These are phyloP conservation scores for Skeletonema grethae DNA, from an alignment of 108 stramenopile species.

Conservation along the genomic window DNA sequence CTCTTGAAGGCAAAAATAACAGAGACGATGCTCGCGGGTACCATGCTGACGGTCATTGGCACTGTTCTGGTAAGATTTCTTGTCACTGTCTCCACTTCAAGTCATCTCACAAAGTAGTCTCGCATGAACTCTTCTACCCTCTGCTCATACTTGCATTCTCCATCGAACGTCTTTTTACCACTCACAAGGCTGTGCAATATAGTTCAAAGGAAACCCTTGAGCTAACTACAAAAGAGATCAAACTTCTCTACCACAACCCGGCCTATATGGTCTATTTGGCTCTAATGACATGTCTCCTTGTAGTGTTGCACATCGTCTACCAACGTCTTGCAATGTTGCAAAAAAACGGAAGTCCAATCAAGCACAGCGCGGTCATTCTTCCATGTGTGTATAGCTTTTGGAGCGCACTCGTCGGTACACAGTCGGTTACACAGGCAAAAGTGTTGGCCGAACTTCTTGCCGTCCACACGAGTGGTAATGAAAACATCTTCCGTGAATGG, in stretches of 20 bases:
- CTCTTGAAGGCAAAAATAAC: conserved; percentile 52
- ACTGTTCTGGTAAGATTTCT: conserved; percentile 42
- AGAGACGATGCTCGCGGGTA: conserved; percentile 59
- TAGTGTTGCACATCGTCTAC: conserved; percentile 39
- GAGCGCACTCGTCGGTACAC: conserved; percentile 72
- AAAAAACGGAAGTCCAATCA: conserved; percentile 19
- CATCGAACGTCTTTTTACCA: too few relatives aligned
- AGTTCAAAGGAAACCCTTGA: conserved; percentile 51
- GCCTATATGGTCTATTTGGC: conserved; percentile 43
- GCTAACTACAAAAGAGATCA: conserved; percentile 33
- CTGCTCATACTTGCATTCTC: too few relatives aligned
- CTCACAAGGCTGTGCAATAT: conserved; percentile 13
- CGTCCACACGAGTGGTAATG: conserved; percentile 42
- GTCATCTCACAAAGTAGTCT: neutral
- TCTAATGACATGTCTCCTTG: conserved; percentile 27
- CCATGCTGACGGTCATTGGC: conserved; percentile 58
- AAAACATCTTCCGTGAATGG: conserved; percentile 48
- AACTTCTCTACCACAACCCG: conserved; percentile 35
- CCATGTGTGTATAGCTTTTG: conserved; percentile 61
- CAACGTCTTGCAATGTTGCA: conserved; percentile 24
- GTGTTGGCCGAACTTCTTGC: conserved; percentile 61
- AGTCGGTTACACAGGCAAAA: conserved; percentile 71
- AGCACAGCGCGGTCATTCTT: conserved; percentile 27
- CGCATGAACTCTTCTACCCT: neutral
- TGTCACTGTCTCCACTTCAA: neutral